Evolutionary conservation across 192 early-diverging fungal genomes (phyloP).

Genomic region (Dimargaris xerosporica): DNA sequence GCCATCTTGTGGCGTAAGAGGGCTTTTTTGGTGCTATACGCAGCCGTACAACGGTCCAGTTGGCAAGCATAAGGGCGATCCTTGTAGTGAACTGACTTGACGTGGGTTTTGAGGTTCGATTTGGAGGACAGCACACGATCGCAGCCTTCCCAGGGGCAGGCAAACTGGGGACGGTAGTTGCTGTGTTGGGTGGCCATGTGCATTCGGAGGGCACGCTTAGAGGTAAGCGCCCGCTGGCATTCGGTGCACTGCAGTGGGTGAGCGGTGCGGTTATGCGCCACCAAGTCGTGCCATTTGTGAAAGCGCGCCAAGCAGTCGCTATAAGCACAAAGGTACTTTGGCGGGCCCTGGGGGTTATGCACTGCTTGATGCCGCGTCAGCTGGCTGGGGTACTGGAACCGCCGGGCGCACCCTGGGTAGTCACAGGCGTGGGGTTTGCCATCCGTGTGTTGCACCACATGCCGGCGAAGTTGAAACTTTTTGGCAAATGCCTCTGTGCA

Average conservation of each 20-base stretch:
- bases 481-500: constrained; percentile 28
- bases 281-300: constrained; percentile 29
- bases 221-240: constrained; percentile 20
- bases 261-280: constrained; percentile 19
- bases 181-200: constrained; percentile 21
- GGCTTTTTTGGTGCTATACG: constrained; percentile 7
- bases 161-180: constrained; percentile 17
- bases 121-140: constrained; percentile 22
- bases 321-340: constrained; percentile 23
- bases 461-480: constrained; percentile 24
- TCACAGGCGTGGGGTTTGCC: constrained; percentile 24
- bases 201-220: constrained; percentile 14
- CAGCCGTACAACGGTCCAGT: background rate
- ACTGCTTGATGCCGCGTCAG: constrained; percentile 19
- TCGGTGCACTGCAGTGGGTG: constrained; percentile 16
- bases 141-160: constrained; percentile 23
- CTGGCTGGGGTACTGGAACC: constrained; percentile 28
- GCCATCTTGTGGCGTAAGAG: background rate
- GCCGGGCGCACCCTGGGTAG: constrained; percentile 12
- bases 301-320: constrained; percentile 17
- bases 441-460: constrained; percentile 24
- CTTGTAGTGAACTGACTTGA: constrained; percentile 19
- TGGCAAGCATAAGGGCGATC: constrained; percentile 13
- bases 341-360: constrained; percentile 7
- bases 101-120: constrained; percentile 18